A percentile compares a stretch with the other conserved stretches of the same genome.
Conservation (phyloP, 169 alveolate species). For the Babesia ovis region DNA sequence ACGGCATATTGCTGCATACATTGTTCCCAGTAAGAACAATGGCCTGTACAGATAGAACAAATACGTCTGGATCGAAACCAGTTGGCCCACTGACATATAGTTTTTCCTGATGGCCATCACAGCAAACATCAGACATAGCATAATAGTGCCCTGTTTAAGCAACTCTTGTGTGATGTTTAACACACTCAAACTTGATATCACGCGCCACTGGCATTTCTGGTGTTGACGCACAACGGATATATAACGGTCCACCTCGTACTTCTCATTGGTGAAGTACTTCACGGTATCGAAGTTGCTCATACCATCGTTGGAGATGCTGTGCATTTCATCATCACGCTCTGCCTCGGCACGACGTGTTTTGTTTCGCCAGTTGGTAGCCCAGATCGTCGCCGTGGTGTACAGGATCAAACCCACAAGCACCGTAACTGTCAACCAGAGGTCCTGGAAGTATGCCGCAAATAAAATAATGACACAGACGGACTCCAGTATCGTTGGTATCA, state of each 20-base stretch:
- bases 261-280: constrained; percentile 75
- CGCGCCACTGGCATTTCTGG: constrained; percentile 62
- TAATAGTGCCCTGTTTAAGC: constrained; percentile 45
- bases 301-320: constrained; percentile 73
- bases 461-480: constrained; percentile 23
- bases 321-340: constrained; percentile 77
- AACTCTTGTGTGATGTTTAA: constrained; percentile 71
- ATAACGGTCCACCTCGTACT: constrained; percentile 67
- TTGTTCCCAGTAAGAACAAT: constrained; percentile 71
- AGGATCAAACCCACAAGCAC: constrained; percentile 41
- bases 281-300: constrained; percentile 77
- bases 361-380: constrained; percentile 71
- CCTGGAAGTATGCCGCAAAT: constrained; percentile 41
- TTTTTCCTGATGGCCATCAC: constrained; percentile 12
- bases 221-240: constrained; percentile 66
- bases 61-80: constrained; percentile 61
- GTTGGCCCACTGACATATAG: constrained; percentile 24
- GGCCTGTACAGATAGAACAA: constrained; percentile 71
- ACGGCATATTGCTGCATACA: constrained; percentile 68
- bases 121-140: constrained; percentile 29
- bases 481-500: constrained; percentile 64
- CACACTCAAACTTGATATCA: constrained; percentile 67
- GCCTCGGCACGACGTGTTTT: constrained; percentile 68
- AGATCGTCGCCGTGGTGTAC: constrained; percentile 51
- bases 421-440: constrained; percentile 26